Evolutionary conservation across 1,284 basidiomycete genomes (phyloP), one percentile per base, ranked within the genome.

Genomic region (Fomitopsis palustris): DNA sequence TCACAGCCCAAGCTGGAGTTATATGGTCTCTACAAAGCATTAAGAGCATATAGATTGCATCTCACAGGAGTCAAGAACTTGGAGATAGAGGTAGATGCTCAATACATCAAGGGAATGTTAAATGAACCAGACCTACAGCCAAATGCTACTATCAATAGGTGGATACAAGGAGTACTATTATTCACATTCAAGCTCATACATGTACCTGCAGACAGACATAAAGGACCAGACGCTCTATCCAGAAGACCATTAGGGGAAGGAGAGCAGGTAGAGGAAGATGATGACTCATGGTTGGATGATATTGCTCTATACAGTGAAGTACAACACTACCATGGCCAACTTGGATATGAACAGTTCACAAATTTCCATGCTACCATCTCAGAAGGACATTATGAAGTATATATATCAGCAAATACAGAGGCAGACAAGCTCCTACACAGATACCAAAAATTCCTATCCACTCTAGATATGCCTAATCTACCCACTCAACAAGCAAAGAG

Each of bases 81-180:
- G 1, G 69, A 77, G 10, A 76, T 77, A 0, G 57, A 75, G 0
- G 55, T 59, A 1, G 76, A 66, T 53, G 66, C 66, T 9, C 38
- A 49, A 4, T 67, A 64, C 56, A 65, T 65, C 52, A 59, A 64
- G 39, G 65, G 62, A n/a, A 67, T 67, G 65, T 59, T 67, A 4
- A 42, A 61, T 14, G 58, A 65, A 9, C 64, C 65, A 4, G 74
- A 79, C 55, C 61, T 77, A 0, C 62, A 67, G 1, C 76, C 42
- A 60, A 80, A 68, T 10, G 65, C 67, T 0, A 68, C 69, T 1
- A 75, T 79, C 2, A 79, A 78, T 38, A 45, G 64, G 0, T 79
- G 77, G 75, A 76, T 79, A 7, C 60, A 67, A 0, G 64, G 67
- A 0, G 77, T 79, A 0, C 54, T 77, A 0, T 66, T 64, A 0